Base-by-base conservation (phyloP, 2,329 filamentous ascomycete species). In the Bisporella sp. region DNA sequence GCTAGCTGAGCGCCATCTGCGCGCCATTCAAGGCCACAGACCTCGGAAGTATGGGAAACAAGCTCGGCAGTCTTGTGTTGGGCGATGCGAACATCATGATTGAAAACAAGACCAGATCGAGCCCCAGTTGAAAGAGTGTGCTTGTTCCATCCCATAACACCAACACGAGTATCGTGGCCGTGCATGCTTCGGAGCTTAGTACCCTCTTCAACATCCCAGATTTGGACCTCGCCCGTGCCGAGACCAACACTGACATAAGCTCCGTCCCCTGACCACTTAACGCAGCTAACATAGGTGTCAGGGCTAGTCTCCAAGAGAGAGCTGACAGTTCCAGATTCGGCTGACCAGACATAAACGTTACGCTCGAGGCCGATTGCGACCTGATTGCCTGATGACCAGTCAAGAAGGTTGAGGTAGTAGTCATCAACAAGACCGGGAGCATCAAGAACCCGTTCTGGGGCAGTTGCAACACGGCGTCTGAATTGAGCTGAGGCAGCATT, bases 131-230 rank as follows among this genome's bases (percentile, higher is more conserved):
- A 97, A 47, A 99, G 80, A 51, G 95, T 82, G 72, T 97, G 93
- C 81, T 97, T 97, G 78, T 89, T 96, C 93, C 93, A 99, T 65
- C 91, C 89, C 91, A 97, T 96, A 58, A 96, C 92, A 66, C 91
- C 89, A 57, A 99, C 92, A 49, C 93, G 91, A 39, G 89, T 92
- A 65, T 97, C 92, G 67, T 99, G 93, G 54, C 93, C 93, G 67
- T 90, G 87, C 93, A 99, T 99, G 77, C 90, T 96, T 69, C 93
- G 91, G 53, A 99, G 85, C 79, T 97, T 97, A 65, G 84, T 85
- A 55, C 86, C 83, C 70, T 99, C 93, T 62, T 95, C 87, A 31
- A 96, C 92, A 64, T 97, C 93, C 92, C 93, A 99, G 73, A 99
- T 99, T 74, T 99, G 93, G 37, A 99, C 89, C 70, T 99, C 93